Base-by-base conservation (phyloP, 495 filamentous ascomycete species). In the Penicillium tannophilum region DNA sequence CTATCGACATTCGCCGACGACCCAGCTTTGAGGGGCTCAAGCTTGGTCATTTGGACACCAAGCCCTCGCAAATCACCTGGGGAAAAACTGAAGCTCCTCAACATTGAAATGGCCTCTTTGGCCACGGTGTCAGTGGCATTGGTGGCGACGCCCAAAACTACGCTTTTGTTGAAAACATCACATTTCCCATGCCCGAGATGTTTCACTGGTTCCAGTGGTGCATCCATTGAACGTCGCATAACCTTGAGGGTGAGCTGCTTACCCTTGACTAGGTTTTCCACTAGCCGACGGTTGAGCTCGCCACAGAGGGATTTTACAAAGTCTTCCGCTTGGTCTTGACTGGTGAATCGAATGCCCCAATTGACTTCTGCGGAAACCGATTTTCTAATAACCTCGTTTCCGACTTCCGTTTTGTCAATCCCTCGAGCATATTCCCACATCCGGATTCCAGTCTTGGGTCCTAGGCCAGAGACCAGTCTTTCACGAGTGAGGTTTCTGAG, bases 281-380 rank as follows among this genome's bases (percentile, higher is more conserved):
- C 73, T 26, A 98, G 76, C 19, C 92, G 82, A 31, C 88, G 86
- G 62, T 91, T 85, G 20, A 98, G 73, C 66, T 98, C 94, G 48
- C 87, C 86, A 60, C 88, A 91, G 3, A 98, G 72, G 58, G 89
- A 91, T 52, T 82, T 79, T 28, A 98, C 79, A 66, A 98, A 98
- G 52, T 92, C 88, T 44, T 98, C 94, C 0, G 90, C 91, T 71
- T 98, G 93, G 7, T 84, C 84, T 58, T 96, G 91, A 47, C 83
- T 94, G 54, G 90, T 85, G 64, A 98, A 98, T 30, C 94, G 86
- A 52, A 98, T 94, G 3, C 94, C 94, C 95, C 95, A 98, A 64
- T 97, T 98, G 57, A 98, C 91, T 59, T 98, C 93, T 0, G 93
- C 93, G 2, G 93, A 96, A 12, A 98, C 90, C 0, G 93, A 97